Conservation (phyloP, 352 stramenopile genomes). For the Globisporangium spiculum region DNA sequence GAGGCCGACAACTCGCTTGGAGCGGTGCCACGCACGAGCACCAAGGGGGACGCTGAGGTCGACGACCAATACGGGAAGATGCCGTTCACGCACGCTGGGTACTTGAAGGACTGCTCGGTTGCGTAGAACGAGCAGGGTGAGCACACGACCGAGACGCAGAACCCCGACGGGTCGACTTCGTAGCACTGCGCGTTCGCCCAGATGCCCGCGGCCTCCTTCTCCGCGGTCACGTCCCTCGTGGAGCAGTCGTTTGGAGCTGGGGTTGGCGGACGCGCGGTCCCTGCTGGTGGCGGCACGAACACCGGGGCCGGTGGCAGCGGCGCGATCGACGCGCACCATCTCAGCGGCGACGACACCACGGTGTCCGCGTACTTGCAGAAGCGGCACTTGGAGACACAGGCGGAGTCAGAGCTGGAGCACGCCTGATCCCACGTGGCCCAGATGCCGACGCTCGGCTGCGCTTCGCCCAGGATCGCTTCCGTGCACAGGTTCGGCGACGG, state of each 20-base stretch:
- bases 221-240: background rate
- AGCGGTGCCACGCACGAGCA: background rate
- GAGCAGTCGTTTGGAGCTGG: slow-evolving; percentile 15
- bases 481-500: slow-evolving; percentile 11
- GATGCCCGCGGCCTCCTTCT: slow-evolving; percentile 8
- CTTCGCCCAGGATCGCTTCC: slow-evolving; percentile 8
- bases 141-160: slow-evolving; percentile 11
- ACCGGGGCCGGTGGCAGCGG: background rate
- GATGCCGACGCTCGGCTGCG: slow-evolving; percentile 11
- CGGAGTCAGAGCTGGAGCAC: slow-evolving; percentile 2
- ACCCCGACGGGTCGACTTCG: background rate
- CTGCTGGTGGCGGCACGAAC: slow-evolving; percentile 5
- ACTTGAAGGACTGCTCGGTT: slow-evolving; percentile 14
- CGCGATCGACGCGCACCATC: slow-evolving; percentile 8
- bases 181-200: slow-evolving; percentile 17
- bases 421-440: slow-evolving; percentile 13
- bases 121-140: slow-evolving; percentile 16
- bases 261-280: background rate
- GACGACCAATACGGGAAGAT: slow-evolving; percentile 10
- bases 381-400: slow-evolving; percentile 16
- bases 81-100: slow-evolving; percentile 12
- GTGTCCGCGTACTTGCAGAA: slow-evolving; percentile 17
- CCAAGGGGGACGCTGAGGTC: background rate
- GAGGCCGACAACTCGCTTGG: background rate
- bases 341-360: background rate